These are phyloP conservation scores for Lichtheimia hyalospora DNA, from an alignment of 371 early-diverging fungal genomes.

Conservation along the genomic window DNA sequence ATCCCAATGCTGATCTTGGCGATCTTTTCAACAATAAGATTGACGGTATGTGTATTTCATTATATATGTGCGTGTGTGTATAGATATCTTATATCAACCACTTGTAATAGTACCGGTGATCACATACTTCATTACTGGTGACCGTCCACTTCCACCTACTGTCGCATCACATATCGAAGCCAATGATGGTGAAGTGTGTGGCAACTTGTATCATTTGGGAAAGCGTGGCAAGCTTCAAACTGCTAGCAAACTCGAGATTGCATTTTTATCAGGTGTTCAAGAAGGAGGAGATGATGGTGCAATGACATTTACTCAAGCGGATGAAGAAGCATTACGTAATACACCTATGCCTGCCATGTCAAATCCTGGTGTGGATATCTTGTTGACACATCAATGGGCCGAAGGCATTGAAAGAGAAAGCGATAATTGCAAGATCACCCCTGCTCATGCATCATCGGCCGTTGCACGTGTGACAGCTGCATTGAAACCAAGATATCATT, in stretches of 20 bases:
- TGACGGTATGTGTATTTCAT: conserved; percentile 41
- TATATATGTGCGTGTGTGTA: neutral
- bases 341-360: conserved; percentile 27
- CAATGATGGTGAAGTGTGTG: conserved; percentile 75
- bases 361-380: conserved; percentile 73
- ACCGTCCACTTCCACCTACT: conserved; percentile 54
- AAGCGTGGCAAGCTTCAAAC: conserved; percentile 71
- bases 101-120: conserved; percentile 63
- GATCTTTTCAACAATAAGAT: conserved; percentile 59
- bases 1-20: conserved; percentile 41
- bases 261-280: conserved; percentile 66
- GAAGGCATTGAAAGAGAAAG: conserved; percentile 40
- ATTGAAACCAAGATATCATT: conserved; percentile 87
- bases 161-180: conserved; percentile 53
- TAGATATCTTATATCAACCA: neutral
- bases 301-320: conserved; percentile 10
- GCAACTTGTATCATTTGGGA: conserved; percentile 74
- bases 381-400: conserved; percentile 84
- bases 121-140: conserved; percentile 77
- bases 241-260: conserved; percentile 70
- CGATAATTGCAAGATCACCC: conserved; percentile 1
- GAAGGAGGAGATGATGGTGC: neutral
- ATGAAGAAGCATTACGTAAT: conserved; percentile 21
- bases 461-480: conserved; percentile 50
- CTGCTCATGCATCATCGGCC: conserved; percentile 22